phyloP scores from a whole-genome alignment of 202 grass and related monocot species.

The Setaria italica region DNA sequence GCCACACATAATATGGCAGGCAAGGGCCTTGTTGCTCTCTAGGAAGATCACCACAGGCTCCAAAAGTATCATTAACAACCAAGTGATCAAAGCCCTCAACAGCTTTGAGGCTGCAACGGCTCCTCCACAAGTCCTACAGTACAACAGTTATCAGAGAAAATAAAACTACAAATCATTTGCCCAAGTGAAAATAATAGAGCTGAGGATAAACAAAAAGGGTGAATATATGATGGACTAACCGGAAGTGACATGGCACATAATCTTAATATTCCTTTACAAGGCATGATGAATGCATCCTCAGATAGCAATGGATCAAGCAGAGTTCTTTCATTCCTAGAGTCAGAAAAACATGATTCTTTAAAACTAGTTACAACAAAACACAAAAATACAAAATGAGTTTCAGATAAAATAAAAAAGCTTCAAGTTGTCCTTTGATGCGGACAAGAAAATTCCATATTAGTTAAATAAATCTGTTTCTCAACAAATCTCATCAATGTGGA shows the following conservation, averaged over 20 bases:
- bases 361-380: not conserved
- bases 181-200: not conserved
- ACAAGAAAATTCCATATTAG: not conserved
- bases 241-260: slow-evolving; percentile 93
- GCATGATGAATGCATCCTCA: slow-evolving; percentile 72
- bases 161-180: not conserved
- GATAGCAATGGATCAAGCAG: slow-evolving; percentile 67
- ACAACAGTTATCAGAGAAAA: slow-evolving; percentile 5
- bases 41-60: slow-evolving; percentile 80
- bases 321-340: slow-evolving; percentile 81
- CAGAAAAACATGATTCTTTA: slow-evolving; percentile 14
- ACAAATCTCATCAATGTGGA: not conserved
- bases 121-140: slow-evolving; percentile 84
- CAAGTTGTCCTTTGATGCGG: not conserved
- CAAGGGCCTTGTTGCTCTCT: slow-evolving; percentile 68
- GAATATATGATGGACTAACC: slow-evolving; percentile 51
- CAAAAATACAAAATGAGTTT: not conserved
- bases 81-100: slow-evolving; percentile 88
- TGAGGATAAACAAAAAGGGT: slow-evolving; percentile 5
- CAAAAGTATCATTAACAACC: slow-evolving; percentile 77
- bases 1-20: slow-evolving; percentile 81
- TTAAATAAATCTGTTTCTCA: not conserved
- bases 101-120: slow-evolving; percentile 61
- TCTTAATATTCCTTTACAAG: slow-evolving; percentile 86
- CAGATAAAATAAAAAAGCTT: not conserved